phyloP scores from a whole-genome alignment of 2,329 filamentous ascomycete genomes.

The Scytalidium sp. region DNA sequence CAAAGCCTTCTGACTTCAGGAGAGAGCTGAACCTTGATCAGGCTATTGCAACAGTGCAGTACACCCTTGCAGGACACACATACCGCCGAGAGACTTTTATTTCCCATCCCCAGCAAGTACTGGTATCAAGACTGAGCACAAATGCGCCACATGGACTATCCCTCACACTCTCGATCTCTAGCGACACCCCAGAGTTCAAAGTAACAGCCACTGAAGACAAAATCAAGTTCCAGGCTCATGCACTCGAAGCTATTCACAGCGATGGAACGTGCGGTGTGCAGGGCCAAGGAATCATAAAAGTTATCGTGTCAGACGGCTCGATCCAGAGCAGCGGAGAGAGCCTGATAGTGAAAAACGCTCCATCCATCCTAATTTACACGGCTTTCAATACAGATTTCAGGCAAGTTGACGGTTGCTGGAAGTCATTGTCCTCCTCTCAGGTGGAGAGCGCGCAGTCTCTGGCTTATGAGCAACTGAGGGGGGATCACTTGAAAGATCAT shows the following conservation, averaged over 20 bases:
- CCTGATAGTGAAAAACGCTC: background rate
- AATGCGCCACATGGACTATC: constrained; percentile 2
- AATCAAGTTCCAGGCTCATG: constrained; percentile 1
- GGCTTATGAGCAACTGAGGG: background rate
- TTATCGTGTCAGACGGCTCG: background rate
- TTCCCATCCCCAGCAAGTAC: constrained; percentile 3
- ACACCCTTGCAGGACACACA: constrained; percentile 1
- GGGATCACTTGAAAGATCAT: background rate
- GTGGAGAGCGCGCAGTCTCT: background rate
- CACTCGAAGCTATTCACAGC: constrained; percentile 1
- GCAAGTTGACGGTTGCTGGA: background rate
- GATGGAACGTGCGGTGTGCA: constrained; percentile 1
- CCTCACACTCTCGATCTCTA: background rate
- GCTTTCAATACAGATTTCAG: constrained; percentile 1
- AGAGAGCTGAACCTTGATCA: background rate
- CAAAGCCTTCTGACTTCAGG: background rate
- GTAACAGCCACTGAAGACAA: background rate
- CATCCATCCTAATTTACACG: background rate
- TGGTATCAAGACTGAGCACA: constrained; percentile 2
- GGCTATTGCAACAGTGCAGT: constrained; percentile 1
- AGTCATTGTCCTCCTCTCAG: background rate
- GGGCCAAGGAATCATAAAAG: constrained; percentile 1
- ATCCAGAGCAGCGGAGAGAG: background rate
- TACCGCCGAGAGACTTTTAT: constrained; percentile 2
- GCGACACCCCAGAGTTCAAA: background rate